Percentiles rank a stretch among this genome's conserved stretches.
phyloP scores from a whole-genome alignment of 177 flowering plant genomes.

The Vitis hybrid region DNA sequence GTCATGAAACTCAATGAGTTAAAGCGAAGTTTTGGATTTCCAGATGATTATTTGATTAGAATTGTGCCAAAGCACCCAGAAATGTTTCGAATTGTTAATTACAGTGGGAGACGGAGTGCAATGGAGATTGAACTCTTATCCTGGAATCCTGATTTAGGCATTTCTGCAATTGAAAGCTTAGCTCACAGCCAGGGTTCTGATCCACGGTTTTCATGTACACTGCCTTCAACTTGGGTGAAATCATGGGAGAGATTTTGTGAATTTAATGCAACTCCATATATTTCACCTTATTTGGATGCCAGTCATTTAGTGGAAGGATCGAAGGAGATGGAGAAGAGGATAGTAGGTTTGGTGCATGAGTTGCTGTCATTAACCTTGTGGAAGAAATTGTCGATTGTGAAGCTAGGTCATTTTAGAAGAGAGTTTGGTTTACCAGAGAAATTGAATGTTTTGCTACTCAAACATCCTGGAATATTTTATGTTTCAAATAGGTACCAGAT shows the following conservation, averaged over 20 bases:
- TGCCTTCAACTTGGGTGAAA: slow-evolving; percentile 77
- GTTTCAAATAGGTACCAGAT: slow-evolving; percentile 83
- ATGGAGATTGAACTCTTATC: slow-evolving; percentile 86
- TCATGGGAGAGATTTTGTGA: slow-evolving; percentile 72
- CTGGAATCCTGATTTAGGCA: slow-evolving; percentile 63
- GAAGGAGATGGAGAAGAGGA: slow-evolving; percentile 79
- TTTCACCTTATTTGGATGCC: slow-evolving; percentile 68
- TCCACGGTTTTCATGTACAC: slow-evolving; percentile 61
- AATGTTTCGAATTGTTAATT: slow-evolving; percentile 64
- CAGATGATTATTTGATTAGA: slow-evolving; percentile 85
- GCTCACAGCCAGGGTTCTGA: slow-evolving; percentile 39
- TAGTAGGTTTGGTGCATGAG: slow-evolving; percentile 81
- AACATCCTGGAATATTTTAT: slow-evolving; percentile 92
- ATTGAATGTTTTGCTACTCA: slow-evolving; percentile 63
- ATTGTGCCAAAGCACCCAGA: slow-evolving; percentile 73
- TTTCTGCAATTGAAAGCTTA: slow-evolving; percentile 59
- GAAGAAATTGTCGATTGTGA: slow-evolving; percentile 83
- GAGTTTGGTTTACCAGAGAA: slow-evolving; percentile 78
- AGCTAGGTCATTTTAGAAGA: slow-evolving; percentile 76
- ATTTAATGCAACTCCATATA: slow-evolving; percentile 74
- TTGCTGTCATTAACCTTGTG: slow-evolving; percentile 79
- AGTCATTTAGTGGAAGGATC: slow-evolving; percentile 58
- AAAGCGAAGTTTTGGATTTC: slow-evolving; percentile 77
- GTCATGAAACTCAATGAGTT: slow-evolving; percentile 72
- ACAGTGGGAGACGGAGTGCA: slow-evolving; percentile 56